These are phyloP conservation scores for Hygrophoropsis aurantiaca DNA, from an alignment of 768 basidiomycete genomes.

Conservation along the genomic window DNA sequence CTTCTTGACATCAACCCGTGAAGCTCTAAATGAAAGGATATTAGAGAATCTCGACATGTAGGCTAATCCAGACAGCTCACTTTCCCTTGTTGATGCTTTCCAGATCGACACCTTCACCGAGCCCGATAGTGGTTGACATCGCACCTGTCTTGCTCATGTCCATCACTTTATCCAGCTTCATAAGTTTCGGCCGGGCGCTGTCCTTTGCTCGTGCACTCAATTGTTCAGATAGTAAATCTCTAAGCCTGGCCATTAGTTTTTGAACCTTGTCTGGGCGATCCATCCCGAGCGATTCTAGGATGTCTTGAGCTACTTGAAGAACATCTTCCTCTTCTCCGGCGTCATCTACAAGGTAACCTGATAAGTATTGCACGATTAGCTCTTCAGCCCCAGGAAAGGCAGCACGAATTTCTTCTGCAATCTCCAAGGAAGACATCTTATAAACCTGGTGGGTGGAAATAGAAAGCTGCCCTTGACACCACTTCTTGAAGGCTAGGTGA, in stretches of 20 bases:
- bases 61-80: conserved; percentile 40
- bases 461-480: too few species aligned
- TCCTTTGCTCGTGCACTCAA: conserved; percentile 57
- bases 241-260: conserved; percentile 64
- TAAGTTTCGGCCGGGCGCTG: conserved; percentile 61
- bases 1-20: conserved; percentile 92
- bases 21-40: conserved; percentile 53
- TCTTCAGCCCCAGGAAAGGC: conserved; percentile 79
- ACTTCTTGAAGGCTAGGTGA: too few species aligned
- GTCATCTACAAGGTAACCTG: conserved; percentile 88
- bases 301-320: conserved; percentile 69
- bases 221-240: conserved; percentile 63
- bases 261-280: conserved; percentile 57
- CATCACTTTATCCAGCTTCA: conserved; percentile 83
- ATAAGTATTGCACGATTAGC: conserved; percentile 80
- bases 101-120: conserved; percentile 82
- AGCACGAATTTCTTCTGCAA: conserved; percentile 75
- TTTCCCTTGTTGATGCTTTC: conserved; percentile 95
- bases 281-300: conserved; percentile 77
- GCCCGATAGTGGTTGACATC: conserved; percentile 76
- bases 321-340: conserved; percentile 88
- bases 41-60: background rate
- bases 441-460: background rate
- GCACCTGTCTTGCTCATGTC: conserved; percentile 80
- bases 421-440: conserved; percentile 68